A percentile compares a stretch with the other conserved stretches of the same genome.
These are phyloP conservation scores for Stylonectria norvegica DNA, from an alignment of 2,329 filamentous ascomycete species.

Conservation along the genomic window DNA sequence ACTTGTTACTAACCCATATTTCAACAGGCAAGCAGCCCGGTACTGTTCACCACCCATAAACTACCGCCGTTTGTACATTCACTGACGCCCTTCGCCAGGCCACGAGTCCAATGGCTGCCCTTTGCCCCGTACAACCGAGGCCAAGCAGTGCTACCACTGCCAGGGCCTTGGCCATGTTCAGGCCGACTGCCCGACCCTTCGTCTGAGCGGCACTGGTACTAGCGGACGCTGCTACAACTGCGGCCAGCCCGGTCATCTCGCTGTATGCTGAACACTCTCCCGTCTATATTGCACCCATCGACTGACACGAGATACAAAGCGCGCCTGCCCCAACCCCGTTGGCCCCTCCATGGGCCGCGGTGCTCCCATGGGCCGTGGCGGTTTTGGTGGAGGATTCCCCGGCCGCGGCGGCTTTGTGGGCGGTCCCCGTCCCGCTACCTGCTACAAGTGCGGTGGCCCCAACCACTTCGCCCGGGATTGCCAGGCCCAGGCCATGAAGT, in stretches of 20 bases:
- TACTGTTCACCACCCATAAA: constrained; percentile 26
- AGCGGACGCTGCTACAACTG: constrained; percentile 96
- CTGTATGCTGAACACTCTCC: constrained; percentile 50
- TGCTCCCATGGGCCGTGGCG: constrained; percentile 66
- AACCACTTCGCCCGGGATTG: constrained; percentile 99
- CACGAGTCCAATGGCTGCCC: constrained; percentile 99
- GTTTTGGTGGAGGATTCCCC: constrained; percentile 58
- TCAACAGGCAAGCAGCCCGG: constrained; percentile 73
- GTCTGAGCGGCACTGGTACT: constrained; percentile 76
- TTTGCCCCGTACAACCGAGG: constrained; percentile 92
- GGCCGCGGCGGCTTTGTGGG: constrained; percentile 73
- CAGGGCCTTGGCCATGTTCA: constrained; percentile 97
- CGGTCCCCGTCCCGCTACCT: constrained; percentile 65
- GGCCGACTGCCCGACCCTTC: constrained; percentile 95
- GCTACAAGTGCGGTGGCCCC: constrained; percentile 76
- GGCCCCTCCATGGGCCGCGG: constrained; percentile 61
- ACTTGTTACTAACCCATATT: constrained; percentile 19
- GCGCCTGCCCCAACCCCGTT: constrained; percentile 77
- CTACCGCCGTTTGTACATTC: background rate
- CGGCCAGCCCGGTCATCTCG: constrained; percentile 87
- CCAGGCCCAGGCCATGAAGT: constrained; percentile 98
- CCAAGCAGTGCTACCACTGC: constrained; percentile 99
- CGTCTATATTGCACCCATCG: background rate
- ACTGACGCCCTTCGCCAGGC: constrained; percentile 40
- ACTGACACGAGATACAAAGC: constrained; percentile 43